Conservation (phyloP, 108 stramenopile species). For the Cyclotella kingstonii region DNA sequence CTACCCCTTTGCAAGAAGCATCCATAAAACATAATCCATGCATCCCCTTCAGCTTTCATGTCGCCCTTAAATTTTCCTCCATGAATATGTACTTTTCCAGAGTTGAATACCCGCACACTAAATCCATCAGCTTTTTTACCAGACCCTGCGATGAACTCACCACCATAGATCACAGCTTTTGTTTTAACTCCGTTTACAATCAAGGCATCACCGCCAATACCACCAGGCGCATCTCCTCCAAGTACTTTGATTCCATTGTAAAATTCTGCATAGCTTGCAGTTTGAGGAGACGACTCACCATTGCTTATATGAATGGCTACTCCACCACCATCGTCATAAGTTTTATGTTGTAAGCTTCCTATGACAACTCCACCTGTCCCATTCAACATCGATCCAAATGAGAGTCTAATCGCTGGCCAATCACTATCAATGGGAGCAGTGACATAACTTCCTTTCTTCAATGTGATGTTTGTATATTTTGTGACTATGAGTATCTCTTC, state of each 20-base stretch:
- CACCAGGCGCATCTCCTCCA: constrained; percentile 20
- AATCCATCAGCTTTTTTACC: constrained; percentile 19
- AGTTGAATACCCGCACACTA: constrained; percentile 17
- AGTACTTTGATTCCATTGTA: constrained; percentile 13
- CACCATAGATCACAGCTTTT: constrained; percentile 23
- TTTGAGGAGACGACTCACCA: constrained; percentile 11
- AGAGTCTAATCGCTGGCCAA: constrained; percentile 31
- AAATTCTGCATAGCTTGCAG: constrained; percentile 21
- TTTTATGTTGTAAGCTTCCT: constrained; percentile 14
- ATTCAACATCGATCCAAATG: constrained; percentile 9
- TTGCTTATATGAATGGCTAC: constrained; percentile 21
- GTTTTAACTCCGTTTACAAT: constrained; percentile 30
- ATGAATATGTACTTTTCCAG: constrained; percentile 21
- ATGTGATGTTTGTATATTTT: constrained; percentile 1
- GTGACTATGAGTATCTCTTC: constrained; percentile 23
- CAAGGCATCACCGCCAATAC: constrained; percentile 26
- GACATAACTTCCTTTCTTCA: constrained; percentile 13
- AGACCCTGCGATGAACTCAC: constrained; percentile 18
- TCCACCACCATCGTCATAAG: constrained; percentile 8
- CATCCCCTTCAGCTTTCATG: constrained; percentile 6
- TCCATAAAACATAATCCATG: constrained; percentile 16
- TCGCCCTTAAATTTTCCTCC: constrained; percentile 20
- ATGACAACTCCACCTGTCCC: constrained; percentile 11
- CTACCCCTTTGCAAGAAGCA: constrained; percentile 14
- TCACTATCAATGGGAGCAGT: constrained; percentile 15